Percentiles rank a stretch among this genome's conserved stretches.
Conservation (phyloP, 768 basidiomycete species). For the Panaeolus papilionaceus region DNA sequence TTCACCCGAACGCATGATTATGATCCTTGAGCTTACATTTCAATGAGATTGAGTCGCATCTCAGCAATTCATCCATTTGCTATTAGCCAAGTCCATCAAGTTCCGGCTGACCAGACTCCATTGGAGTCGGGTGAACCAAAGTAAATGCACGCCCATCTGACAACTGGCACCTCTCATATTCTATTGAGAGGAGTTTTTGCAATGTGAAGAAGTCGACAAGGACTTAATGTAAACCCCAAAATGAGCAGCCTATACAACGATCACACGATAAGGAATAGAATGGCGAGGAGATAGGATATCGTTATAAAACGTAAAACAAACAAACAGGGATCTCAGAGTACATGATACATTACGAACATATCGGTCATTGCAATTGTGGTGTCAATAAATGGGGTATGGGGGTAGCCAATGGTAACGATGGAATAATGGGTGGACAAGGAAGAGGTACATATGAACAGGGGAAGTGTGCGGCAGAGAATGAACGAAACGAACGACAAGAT, state of each 20-base stretch:
- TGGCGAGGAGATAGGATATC: neutral
- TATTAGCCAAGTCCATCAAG: neutral
- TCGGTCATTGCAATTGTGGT: slow-evolving; percentile 12
- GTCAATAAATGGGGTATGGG: neutral
- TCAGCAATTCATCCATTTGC: neutral
- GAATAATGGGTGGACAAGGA: neutral
- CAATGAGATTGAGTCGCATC: neutral
- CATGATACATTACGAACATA: slow-evolving; percentile 14
- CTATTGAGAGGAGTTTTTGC: too few species aligned
- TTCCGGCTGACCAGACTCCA: neutral
- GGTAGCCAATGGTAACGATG: neutral
- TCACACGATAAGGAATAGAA: neutral
- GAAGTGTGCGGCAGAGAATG: neutral
- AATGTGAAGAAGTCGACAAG: too few species aligned
- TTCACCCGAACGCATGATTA: neutral
- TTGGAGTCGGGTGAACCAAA: neutral
- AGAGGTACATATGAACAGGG: too few species aligned
- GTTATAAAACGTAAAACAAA: slow-evolving; percentile 6
- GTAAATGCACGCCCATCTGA: neutral
- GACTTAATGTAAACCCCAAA: too few species aligned
- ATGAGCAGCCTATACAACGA: neutral
- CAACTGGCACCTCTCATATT: too few species aligned
- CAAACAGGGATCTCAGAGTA: slow-evolving; percentile 4
- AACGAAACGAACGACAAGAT: neutral
- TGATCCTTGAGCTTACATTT: neutral